phyloP scores from a whole-genome alignment of 148 eudicot genomes.

The Chenopodium quinoa region DNA sequence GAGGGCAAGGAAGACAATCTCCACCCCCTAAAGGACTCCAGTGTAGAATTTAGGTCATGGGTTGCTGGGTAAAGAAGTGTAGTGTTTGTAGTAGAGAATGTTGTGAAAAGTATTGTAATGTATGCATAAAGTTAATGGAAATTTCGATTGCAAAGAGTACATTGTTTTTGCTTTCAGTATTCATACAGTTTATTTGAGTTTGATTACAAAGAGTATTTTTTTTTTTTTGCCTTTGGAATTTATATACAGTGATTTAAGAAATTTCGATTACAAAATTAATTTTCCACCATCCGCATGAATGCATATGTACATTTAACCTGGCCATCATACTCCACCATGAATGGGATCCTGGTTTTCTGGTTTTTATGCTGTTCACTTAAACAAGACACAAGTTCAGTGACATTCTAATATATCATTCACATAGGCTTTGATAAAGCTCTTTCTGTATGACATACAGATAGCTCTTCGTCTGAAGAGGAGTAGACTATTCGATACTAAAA shows the following conservation, averaged over 20 bases:
- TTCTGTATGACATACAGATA: neutral
- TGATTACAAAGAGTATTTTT: no score
- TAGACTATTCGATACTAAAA: neutral
- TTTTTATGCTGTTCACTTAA: neutral
- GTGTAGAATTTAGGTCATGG: no score
- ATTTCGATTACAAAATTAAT: neutral
- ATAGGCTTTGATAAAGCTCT: neutral
- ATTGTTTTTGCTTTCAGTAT: no score
- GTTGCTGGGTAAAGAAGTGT: neutral
- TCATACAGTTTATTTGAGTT: no score
- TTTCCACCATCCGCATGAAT: neutral
- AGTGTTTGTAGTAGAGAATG: neutral
- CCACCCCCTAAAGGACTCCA: no score
- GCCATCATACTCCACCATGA: neutral
- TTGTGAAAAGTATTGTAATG: no score
- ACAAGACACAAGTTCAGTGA: conserved; percentile 1
- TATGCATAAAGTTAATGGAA: no score
- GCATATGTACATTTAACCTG: neutral
- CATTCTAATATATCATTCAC: conserved; percentile 1
- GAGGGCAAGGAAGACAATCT: no score
- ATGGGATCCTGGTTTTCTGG: neutral
- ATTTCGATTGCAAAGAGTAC: no score
- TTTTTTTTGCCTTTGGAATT: neutral
- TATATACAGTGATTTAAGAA: neutral
- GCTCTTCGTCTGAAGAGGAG: neutral